Conservation (phyloP, 1,284 basidiomycete genomes). For the Cutaneotrichosporon dermatis region DNA sequence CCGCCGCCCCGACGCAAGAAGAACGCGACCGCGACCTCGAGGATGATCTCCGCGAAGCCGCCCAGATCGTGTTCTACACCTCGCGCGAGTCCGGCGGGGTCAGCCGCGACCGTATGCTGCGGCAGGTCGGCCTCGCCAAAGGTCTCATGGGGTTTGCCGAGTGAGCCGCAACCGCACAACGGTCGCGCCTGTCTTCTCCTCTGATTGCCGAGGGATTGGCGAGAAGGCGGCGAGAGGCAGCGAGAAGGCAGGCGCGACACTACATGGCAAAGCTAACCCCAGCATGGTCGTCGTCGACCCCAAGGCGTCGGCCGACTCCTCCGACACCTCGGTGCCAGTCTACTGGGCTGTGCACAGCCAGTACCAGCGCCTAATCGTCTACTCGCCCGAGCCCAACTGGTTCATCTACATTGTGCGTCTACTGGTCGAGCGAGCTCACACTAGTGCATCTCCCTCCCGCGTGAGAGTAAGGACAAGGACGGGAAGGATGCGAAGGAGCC, state of each 20-base stretch:
- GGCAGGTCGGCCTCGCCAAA: conserved; percentile 43
- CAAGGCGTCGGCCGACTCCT: conserved; percentile 1
- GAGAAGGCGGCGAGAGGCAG: too few relatives aligned
- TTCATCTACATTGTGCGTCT: conserved; percentile 33
- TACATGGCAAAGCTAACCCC: not conserved
- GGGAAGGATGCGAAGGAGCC: conserved; percentile 8
- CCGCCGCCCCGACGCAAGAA: not conserved
- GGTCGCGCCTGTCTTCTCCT: not conserved
- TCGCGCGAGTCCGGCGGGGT: conserved; percentile 32
- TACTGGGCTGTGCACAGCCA: conserved; percentile 36
- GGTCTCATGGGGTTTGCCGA: conserved; percentile 44
- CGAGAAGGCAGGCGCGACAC: too few relatives aligned
- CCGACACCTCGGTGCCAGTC: not conserved
- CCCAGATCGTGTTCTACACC: conserved; percentile 46
- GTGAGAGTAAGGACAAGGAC: conserved; percentile 3
- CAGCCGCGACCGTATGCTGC: conserved; percentile 41
- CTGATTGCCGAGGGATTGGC: too few relatives aligned
- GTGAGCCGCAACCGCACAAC: conserved; percentile 1
- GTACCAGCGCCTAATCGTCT: conserved; percentile 33
- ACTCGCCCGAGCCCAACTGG: conserved; percentile 34
- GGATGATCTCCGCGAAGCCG: conserved; percentile 41
- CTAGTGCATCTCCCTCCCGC: conserved; percentile 27
- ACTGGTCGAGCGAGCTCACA: not conserved
- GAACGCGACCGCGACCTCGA: conserved; percentile 32
- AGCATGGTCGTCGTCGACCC: conserved; percentile 27